Evolutionary conservation across 768 basidiomycete species (phyloP), one percentile per base, ranked within the genome.

Genomic region (Termitomyces sp.): DNA sequence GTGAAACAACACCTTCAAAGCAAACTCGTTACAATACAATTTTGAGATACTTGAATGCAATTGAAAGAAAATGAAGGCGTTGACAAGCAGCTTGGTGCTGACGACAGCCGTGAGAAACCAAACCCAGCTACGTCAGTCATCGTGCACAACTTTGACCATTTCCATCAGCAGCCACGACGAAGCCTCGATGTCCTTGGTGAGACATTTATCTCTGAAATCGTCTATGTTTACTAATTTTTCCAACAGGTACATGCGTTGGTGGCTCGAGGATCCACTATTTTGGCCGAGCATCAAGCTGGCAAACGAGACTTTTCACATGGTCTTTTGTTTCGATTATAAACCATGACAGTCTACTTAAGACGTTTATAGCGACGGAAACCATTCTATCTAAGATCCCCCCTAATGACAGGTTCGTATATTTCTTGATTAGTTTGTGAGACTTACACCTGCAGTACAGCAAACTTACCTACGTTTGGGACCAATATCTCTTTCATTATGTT

Each of bases 321-420:
- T 86, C 62, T 40, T 76, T 57, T 22, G n/a, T 42, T 38, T 24
- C 44, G 2, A 17, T 32, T 8, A 37, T 43, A 19, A 47, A 24
- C 51, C 38, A 24, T 45, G 35, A 46, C 19, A 22, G 19, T 10
- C 8, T 35, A 19, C 49, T 55, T 22, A 50, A 40, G 32, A 45
- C 40, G 17, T 34, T 6, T 51, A 17, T 61, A 91, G 91, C 91
- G 17, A 88, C 87, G 1, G 84, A 91, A 64, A 92, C 87, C 1
- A 97, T 98, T 60, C 77, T 99, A 37, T 87, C 87, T 45, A 96
- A 95, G 78, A 98, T 99, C 66, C 94, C 96, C 1, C 94, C 92
- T 3, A 93, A 93, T 66, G 83, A 89, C 67, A 83, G 72, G 32
- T 72, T 67, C 72, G 21, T 58, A 65, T 63, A 2, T 28, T 28